A percentile compares a stretch with the other conserved stretches of the same genome.
Conservation (phyloP, 306 rosid genomes). For the Acacia confusa region DNA sequence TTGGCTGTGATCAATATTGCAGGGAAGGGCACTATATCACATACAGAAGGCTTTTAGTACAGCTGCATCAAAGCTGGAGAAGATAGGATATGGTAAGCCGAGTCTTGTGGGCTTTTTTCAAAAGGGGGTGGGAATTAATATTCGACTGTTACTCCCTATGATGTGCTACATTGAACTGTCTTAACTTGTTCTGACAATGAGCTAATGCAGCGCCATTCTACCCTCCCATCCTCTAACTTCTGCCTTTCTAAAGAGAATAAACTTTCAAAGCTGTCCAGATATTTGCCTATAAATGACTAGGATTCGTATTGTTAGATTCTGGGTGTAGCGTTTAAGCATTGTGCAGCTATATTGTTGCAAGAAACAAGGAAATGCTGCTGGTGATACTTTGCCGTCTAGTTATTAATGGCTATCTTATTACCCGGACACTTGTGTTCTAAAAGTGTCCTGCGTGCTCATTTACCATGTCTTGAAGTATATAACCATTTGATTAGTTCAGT, state of each 20-base stretch:
- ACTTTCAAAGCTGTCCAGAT: neutral
- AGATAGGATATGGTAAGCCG: constrained; percentile 76
- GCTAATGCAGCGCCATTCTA: neutral
- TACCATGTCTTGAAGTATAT: constrained; percentile 4
- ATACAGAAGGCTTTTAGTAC: constrained; percentile 85
- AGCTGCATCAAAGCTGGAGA: constrained; percentile 93
- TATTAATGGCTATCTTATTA: neutral
- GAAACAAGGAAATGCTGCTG: neutral
- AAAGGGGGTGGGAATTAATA: neutral
- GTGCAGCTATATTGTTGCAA: neutral
- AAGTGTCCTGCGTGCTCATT: constrained; percentile 19
- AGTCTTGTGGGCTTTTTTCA: neutral
- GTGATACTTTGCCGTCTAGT: constrained; percentile 13
- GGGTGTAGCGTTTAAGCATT: constrained; percentile 8
- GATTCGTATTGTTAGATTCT: constrained; percentile 4
- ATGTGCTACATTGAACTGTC: neutral
- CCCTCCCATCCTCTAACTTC: neutral
- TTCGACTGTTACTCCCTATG: neutral
- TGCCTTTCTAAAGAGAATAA: neutral
- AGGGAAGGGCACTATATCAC: constrained; percentile 85
- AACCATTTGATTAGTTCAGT: constrained; percentile 12
- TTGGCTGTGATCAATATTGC: constrained; percentile 38
- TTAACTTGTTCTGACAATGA: constrained; percentile 9
- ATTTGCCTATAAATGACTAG: constrained; percentile 5
- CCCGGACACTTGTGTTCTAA: neutral